Conservation (phyloP, 2,329 filamentous ascomycete species). For the Fusarium sacchari region DNA sequence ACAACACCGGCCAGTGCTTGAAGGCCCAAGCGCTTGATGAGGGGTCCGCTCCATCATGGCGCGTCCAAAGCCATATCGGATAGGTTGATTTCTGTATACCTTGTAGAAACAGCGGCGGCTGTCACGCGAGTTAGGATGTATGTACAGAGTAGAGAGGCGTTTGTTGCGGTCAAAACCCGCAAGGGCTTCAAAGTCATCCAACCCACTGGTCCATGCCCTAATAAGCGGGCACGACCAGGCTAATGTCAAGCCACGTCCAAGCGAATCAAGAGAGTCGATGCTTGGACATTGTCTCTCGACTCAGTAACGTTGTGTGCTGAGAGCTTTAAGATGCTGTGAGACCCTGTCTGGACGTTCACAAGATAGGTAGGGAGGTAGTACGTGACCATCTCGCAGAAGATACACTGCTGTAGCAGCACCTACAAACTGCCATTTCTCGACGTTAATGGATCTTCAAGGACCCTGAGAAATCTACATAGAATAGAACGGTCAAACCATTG, state of each 20-base stretch:
- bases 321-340: not conserved
- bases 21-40: slow-evolving; percentile 20
- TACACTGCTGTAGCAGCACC: not conserved
- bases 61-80: slow-evolving; percentile 2
- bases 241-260: not conserved
- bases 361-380: not conserved
- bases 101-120: not conserved
- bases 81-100: slow-evolving; percentile 8
- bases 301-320: not conserved
- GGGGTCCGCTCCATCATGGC: slow-evolving; percentile 12
- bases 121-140: slow-evolving; percentile 22
- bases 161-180: slow-evolving; percentile 30
- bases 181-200: slow-evolving; percentile 15
- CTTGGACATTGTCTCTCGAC: not conserved
- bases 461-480: slow-evolving; percentile 23
- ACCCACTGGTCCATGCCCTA: slow-evolving; percentile 14
- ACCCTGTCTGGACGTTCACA: not conserved
- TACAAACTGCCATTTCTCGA: not conserved
- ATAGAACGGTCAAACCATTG: slow-evolving; percentile 8
- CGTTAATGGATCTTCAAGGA: not conserved
- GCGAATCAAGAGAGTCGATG: slow-evolving; percentile 2
- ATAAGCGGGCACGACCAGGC: slow-evolving; percentile 8
- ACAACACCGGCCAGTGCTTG: slow-evolving; percentile 23
- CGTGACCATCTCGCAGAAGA: not conserved
- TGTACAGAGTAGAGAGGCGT: slow-evolving; percentile 1